phyloP scores from a whole-genome alignment of 2,329 filamentous ascomycete species.

The Ophiostoma quercus region DNA sequence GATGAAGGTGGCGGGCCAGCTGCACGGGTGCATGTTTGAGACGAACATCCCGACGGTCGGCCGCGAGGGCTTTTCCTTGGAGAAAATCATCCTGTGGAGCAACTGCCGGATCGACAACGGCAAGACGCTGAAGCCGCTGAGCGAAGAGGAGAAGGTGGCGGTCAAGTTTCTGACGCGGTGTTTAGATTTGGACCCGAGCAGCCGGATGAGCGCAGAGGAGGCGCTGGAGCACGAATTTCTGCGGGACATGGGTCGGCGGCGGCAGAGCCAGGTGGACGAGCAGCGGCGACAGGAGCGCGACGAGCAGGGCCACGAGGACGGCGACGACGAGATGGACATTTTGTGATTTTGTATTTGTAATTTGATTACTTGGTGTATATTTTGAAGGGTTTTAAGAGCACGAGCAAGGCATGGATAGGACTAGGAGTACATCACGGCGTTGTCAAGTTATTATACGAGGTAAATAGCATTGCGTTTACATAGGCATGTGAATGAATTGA shows the following conservation, averaged over 20 bases:
- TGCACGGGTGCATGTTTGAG: constrained; percentile 90
- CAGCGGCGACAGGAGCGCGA: background rate
- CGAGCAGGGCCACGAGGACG: constrained; percentile 30
- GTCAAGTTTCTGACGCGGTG: constrained; percentile 66
- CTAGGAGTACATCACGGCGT: background rate
- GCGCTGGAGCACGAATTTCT: constrained; percentile 70
- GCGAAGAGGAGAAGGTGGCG: constrained; percentile 64
- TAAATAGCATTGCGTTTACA: too few species aligned
- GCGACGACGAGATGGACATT: constrained; percentile 54
- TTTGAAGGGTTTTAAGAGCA: too few species aligned
- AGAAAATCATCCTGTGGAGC: constrained; percentile 94
- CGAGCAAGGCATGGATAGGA: background rate
- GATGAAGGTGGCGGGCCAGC: constrained; percentile 75
- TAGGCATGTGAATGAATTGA: too few species aligned
- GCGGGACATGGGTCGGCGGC: constrained; percentile 30
- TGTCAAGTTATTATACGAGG: background rate
- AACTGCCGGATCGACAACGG: constrained; percentile 61
- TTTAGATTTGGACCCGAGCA: constrained; percentile 69
- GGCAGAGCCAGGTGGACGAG: constrained; percentile 19
- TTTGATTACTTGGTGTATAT: too few species aligned
- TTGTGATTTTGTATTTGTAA: constrained; percentile 27
- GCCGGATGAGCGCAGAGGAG: constrained; percentile 68
- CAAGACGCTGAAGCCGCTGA: constrained; percentile 43
- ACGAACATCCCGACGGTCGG: constrained; percentile 89
- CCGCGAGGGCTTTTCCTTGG: constrained; percentile 75